phyloP scores from a whole-genome alignment of 768 basidiomycete genomes.

The Suillus paluster region DNA sequence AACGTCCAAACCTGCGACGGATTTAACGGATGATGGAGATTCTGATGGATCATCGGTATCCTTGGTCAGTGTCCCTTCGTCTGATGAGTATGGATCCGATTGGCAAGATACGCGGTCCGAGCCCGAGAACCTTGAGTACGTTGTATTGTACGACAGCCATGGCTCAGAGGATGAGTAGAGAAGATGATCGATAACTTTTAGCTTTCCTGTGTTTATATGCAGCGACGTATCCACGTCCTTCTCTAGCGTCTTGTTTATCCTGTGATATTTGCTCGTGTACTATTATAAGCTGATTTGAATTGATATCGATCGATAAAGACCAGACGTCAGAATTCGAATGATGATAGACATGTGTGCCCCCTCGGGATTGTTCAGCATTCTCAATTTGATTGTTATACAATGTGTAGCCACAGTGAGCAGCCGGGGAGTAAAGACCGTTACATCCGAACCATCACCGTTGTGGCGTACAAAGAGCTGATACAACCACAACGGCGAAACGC shows the following conservation, averaged over 20 bases:
- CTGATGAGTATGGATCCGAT: slow-evolving; percentile 54
- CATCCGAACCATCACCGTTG: too few species aligned
- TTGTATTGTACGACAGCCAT: slow-evolving; percentile 71
- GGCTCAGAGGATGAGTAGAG: slow-evolving; percentile 55
- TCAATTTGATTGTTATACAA: too few species aligned
- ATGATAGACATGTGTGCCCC: too few species aligned
- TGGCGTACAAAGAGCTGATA: too few species aligned
- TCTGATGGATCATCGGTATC: slow-evolving; percentile 56
- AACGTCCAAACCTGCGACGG: slow-evolving; percentile 42
- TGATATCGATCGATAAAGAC: neutral
- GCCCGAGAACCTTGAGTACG: slow-evolving; percentile 59
- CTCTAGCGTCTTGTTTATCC: too few species aligned
- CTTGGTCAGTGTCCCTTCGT: slow-evolving; percentile 64
- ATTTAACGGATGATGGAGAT: slow-evolving; percentile 34
- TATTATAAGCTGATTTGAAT: neutral
- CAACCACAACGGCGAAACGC: neutral
- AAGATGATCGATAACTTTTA: neutral
- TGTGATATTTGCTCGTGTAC: neutral
- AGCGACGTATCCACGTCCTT: neutral
- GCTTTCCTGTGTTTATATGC: slow-evolving; percentile 15
- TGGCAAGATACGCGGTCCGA: slow-evolving; percentile 62
- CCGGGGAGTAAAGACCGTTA: too few species aligned
- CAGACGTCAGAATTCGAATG: too few species aligned
- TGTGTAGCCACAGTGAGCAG: too few species aligned
- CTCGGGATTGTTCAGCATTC: too few species aligned